phyloP scores from a whole-genome alignment of 139 green algal genomes.

The Pleodorina starrii region DNA sequence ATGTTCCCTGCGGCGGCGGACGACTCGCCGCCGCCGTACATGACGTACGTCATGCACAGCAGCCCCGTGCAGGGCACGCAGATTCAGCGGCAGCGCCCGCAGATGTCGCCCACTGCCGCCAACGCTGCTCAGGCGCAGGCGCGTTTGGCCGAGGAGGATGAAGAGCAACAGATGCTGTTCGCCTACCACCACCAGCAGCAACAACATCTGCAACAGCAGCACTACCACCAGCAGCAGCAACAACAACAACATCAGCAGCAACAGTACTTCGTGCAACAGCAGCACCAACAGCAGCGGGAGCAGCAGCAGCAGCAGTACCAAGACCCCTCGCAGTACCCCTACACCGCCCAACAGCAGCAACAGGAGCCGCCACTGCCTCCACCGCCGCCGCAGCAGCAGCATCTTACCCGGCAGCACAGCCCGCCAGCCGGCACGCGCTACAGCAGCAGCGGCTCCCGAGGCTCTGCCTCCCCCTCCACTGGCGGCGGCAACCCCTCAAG shows the following conservation, averaged over 20 bases:
- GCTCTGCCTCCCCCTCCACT: no score
- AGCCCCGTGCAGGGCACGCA: neutral
- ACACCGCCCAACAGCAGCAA: neutral
- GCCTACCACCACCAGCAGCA: slow-evolving; percentile 18
- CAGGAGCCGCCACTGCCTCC: neutral
- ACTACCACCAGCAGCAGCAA: neutral
- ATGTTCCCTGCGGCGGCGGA: neutral
- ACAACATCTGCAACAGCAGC: neutral
- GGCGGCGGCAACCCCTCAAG: no score
- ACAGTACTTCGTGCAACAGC: neutral
- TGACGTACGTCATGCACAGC: slow-evolving; percentile 38
- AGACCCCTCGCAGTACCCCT: neutral
- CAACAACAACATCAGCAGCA: neutral
- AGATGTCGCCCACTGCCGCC: neutral
- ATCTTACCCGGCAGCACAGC: neutral
- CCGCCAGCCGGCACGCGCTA: neutral
- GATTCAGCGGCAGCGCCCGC: neutral
- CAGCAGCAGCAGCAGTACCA: neutral
- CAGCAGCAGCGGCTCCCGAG: neutral
- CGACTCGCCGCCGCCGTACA: slow-evolving; percentile 6
- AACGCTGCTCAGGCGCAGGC: neutral
- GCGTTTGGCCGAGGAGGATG: neutral
- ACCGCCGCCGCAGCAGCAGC: slow-evolving; percentile 27
- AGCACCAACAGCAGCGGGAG: slow-evolving; percentile 18
- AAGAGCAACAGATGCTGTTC: neutral